Evolutionary conservation across 2,329 filamentous ascomycete species (phyloP).

Genomic region (Microdochium trichocladiopsis): DNA sequence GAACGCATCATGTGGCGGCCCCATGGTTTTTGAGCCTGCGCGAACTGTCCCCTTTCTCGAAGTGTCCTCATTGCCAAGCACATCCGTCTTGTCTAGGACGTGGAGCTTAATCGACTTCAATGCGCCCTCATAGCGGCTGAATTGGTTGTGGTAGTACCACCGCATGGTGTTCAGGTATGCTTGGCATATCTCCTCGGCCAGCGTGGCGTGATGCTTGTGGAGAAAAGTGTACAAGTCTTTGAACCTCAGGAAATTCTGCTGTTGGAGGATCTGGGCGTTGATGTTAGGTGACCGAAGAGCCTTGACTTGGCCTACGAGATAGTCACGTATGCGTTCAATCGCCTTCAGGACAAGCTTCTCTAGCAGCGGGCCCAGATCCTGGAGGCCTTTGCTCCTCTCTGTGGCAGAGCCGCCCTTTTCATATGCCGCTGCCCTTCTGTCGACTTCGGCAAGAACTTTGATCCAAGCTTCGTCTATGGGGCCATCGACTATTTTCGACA

Average conservation of each 20-base stretch:
- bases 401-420: conserved; percentile 58
- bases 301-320: conserved; percentile 90
- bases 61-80: conserved; percentile 71
- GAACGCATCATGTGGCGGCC: conserved; percentile 75
- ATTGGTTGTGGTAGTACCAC: conserved; percentile 95
- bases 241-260: conserved; percentile 82
- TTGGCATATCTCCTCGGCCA: conserved; percentile 83
- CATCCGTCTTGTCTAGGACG: conserved; percentile 72
- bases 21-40: conserved; percentile 40
- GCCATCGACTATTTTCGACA: conserved; percentile 81
- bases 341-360: conserved; percentile 83
- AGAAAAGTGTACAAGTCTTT: conserved; percentile 86
- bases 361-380: conserved; percentile 79
- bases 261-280: conserved; percentile 94
- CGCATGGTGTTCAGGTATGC: conserved; percentile 98
- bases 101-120: conserved; percentile 82
- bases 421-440: conserved; percentile 62
- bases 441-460: conserved; percentile 74
- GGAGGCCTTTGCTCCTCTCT: conserved; percentile 64
- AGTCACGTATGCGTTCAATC: conserved; percentile 89
- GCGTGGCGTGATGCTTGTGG: conserved; percentile 69
- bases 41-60: conserved; percentile 56
- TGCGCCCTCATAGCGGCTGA: conserved; percentile 77
- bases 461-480: conserved; percentile 87
- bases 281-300: conserved; percentile 90